Conservation (phyloP, 345 rosid genomes). For the Ricinus communis region DNA sequence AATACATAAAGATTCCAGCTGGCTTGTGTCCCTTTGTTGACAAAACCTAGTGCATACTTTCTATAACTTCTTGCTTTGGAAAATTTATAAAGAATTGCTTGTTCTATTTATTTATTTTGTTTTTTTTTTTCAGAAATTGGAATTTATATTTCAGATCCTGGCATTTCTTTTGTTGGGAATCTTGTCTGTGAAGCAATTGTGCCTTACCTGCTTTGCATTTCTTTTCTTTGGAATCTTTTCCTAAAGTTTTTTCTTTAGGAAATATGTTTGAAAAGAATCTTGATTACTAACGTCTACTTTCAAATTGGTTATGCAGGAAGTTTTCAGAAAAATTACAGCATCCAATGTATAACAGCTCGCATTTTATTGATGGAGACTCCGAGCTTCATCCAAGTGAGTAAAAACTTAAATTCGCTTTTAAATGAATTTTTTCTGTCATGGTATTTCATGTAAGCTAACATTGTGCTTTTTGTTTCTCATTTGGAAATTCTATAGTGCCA, state of each 20-base stretch:
- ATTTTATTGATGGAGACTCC: constrained; percentile 51
- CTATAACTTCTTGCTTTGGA: neutral
- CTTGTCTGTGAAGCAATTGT: neutral
- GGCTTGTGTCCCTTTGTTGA: constrained; percentile 20
- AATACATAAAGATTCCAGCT: constrained; percentile 12
- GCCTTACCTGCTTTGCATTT: neutral
- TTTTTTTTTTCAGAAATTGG: neutral
- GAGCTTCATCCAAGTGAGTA: constrained; percentile 62
- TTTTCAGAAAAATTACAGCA: constrained; percentile 55
- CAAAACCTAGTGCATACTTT: constrained; percentile 13
- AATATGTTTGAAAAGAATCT: neutral
- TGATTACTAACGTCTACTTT: neutral
- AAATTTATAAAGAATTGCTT: constrained; percentile 4
- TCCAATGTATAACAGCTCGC: constrained; percentile 39
- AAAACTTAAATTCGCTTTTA: neutral
- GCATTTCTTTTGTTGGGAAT: neutral
- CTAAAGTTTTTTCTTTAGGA: neutral
- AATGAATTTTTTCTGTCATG: neutral
- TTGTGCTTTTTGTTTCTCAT: neutral
- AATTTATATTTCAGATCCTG: neutral
- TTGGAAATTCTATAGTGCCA: constrained; percentile 33
- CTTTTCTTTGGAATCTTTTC: neutral
- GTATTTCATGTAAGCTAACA: neutral
- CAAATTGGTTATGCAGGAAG: constrained; percentile 40
- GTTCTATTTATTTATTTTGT: constrained; percentile 1